These are phyloP conservation scores for Pleurotus giganteus DNA, from an alignment of 768 basidiomycete species.

Conservation along the genomic window DNA sequence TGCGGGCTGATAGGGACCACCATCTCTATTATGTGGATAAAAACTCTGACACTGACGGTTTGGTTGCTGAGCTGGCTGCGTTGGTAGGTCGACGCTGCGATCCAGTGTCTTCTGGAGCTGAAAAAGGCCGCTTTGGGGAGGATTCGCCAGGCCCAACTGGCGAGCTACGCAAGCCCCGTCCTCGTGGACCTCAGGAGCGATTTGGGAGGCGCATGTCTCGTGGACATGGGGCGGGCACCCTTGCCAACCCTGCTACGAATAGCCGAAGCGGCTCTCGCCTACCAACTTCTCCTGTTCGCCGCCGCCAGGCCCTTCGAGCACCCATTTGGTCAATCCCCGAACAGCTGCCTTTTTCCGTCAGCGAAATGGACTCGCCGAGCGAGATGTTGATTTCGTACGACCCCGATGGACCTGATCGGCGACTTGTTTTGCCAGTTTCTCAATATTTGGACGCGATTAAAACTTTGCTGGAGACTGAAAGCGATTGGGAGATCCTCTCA, in stretches of 20 bases:
- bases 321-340: slow-evolving; percentile 75
- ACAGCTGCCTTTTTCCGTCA: slow-evolving; percentile 49
- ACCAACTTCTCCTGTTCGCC: slow-evolving; percentile 19
- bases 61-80: slow-evolving; percentile 55
- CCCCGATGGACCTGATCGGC: slow-evolving; percentile 39
- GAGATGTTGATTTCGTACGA: slow-evolving; percentile 69
- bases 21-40: slow-evolving; percentile 66
- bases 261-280: slow-evolving; percentile 60
- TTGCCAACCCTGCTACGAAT: slow-evolving; percentile 38
- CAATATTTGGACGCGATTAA: slow-evolving; percentile 64
- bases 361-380: slow-evolving; percentile 59
- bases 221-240: slow-evolving; percentile 43
- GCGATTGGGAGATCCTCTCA: slow-evolving; percentile 90
- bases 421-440: slow-evolving; percentile 68
- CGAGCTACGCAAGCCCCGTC: slow-evolving; percentile 43
- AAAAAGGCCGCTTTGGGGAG: slow-evolving; percentile 12
- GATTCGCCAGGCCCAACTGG: slow-evolving; percentile 16
- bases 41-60: slow-evolving; percentile 54
- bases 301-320: slow-evolving; percentile 23
- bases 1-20: slow-evolving; percentile 90
- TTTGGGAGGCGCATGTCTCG: slow-evolving; percentile 51
- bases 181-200: slow-evolving; percentile 49
- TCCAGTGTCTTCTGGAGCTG: slow-evolving; percentile 2
- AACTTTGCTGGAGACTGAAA: slow-evolving; percentile 68
- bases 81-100: slow-evolving; percentile 51